Conservation (phyloP, 352 stramenopile genomes). For the Plasmopara viticola region DNA sequence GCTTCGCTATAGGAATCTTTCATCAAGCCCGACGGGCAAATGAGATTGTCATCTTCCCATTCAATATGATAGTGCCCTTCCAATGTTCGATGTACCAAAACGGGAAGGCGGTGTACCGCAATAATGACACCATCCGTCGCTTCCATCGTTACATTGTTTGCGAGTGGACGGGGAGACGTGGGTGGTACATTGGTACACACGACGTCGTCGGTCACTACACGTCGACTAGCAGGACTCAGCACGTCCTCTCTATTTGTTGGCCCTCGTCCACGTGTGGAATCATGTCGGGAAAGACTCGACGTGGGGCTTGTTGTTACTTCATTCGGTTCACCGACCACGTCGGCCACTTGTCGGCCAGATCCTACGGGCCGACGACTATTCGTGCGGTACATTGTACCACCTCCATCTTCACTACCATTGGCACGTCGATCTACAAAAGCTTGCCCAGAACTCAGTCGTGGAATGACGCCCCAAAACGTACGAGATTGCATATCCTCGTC, state of each 20-base stretch:
- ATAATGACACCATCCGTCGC: conserved; percentile 94
- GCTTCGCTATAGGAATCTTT: conserved; percentile 58
- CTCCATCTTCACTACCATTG: conserved; percentile 33
- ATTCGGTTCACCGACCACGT: too few relatives aligned
- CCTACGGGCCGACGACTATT: not conserved
- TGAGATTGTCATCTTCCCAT: conserved; percentile 84
- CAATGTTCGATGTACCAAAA: conserved; percentile 78
- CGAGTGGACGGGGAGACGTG: conserved; percentile 24
- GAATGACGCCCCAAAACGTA: conserved; percentile 54
- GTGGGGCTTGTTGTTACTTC: too few relatives aligned
- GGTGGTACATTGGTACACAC: conserved; percentile 13
- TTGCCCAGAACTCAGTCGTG: conserved; percentile 75
- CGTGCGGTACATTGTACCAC: conserved; percentile 14
- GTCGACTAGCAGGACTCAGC: too few relatives aligned
- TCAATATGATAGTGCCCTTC: conserved; percentile 78
- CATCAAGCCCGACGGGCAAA: conserved; percentile 74
- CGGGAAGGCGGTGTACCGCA: conserved; percentile 93
- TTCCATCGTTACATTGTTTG: conserved; percentile 83
- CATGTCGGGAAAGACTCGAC: too few relatives aligned
- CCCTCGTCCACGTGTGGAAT: too few relatives aligned
- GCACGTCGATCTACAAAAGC: conserved; percentile 75
- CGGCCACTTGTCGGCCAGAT: too few relatives aligned
- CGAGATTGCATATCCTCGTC: conserved; percentile 19
- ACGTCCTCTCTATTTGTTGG: too few relatives aligned
- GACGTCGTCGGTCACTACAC: too few relatives aligned